Evolutionary conservation across 768 basidiomycete genomes (phyloP), one percentile per base, ranked within the genome.

Genomic region (Lactarius hatsudake): DNA sequence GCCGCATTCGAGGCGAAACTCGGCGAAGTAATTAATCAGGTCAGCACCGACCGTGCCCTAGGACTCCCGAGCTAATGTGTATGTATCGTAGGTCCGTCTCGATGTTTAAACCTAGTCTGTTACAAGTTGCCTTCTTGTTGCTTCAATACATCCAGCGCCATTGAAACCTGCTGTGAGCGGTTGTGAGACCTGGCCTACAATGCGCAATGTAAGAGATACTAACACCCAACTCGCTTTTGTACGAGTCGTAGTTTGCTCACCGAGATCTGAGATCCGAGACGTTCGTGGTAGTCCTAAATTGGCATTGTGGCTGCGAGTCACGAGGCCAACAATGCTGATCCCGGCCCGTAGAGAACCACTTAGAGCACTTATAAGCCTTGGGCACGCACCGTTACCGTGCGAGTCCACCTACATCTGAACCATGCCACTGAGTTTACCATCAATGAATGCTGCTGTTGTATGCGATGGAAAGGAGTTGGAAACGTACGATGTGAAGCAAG

Each of bases 391-490:
- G 3, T 48, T 23, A 55, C 8, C 26, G 43, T 55, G 18, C 17
- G 6, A 55, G 8, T 12, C 18, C 30, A n/a, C 43, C 20, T 28
- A 34, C 42, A 34, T 32, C n/a, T 43, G 32, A 66, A 28, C 56
- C n/a, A 67, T 67, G 66, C 61, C 66, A 10, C 56, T 67, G 10
- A 18, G 2, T 59, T 23, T 62, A 26, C 66, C 36, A 7, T 4
- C 38, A 23, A 43, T 67, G 45, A n/a, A 26, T 17, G 26, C 58
- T 26, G 45, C 62, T 18, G 54, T 67, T 34, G 32, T 43, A 59
- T 67, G 66, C 13, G 57, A 63, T 9, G 66, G 32, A 0, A 12
- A 26, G 8, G 66, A 67, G n/a, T 26, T 67, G 40, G 57, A 59
- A 54, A 36, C 48, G 9, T 43, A 59, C n/a, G 48, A 54, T n/a